These are phyloP conservation scores for Oleoguttula mirabilis DNA, from an alignment of 495 filamentous ascomycete species.

Conservation along the genomic window DNA sequence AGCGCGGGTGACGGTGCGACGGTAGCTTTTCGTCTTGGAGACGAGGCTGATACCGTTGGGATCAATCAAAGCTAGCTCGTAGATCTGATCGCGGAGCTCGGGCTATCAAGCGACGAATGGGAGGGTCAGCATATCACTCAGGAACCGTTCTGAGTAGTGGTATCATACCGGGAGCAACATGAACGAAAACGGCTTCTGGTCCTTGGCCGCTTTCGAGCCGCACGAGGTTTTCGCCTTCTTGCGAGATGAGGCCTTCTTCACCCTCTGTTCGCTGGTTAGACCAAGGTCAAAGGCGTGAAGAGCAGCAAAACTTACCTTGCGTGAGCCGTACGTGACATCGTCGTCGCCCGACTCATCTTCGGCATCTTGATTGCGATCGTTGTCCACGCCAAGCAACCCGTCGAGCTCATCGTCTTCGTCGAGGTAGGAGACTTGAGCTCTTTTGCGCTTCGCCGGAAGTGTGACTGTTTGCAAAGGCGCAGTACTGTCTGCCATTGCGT, in stretches of 20 bases:
- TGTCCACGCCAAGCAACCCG: slow-evolving; percentile 1
- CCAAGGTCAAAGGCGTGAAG: no score
- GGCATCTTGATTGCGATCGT: neutral
- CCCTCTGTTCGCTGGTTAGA: neutral
- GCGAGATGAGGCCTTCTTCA: neutral
- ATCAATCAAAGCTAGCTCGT: slow-evolving; percentile 20
- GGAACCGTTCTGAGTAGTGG: no score
- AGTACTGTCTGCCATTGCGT: neutral
- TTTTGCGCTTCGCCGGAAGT: slow-evolving; percentile 22
- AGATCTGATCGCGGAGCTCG: slow-evolving; percentile 24
- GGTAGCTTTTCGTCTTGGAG: slow-evolving; percentile 16
- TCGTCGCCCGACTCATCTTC: slow-evolving; percentile 11
- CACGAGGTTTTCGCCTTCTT: slow-evolving; percentile 5
- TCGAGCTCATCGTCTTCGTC: slow-evolving; percentile 15
- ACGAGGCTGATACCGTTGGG: slow-evolving; percentile 15
- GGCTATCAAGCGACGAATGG: no score
- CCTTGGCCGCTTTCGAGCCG: slow-evolving; percentile 12
- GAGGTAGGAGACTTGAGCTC: slow-evolving; percentile 20
- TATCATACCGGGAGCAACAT: no score
- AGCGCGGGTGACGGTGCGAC: slow-evolving; percentile 20
- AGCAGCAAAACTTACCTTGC: slow-evolving; percentile 10
- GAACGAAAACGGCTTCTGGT: slow-evolving; percentile 23
- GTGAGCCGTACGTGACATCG: slow-evolving; percentile 1
- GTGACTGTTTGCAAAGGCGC: neutral
- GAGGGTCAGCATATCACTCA: no score